Evolutionary conservation across 2,329 filamentous ascomycete genomes (phyloP), one percentile per base, ranked within the genome.

Genomic region (Phialocephala subalpina): DNA sequence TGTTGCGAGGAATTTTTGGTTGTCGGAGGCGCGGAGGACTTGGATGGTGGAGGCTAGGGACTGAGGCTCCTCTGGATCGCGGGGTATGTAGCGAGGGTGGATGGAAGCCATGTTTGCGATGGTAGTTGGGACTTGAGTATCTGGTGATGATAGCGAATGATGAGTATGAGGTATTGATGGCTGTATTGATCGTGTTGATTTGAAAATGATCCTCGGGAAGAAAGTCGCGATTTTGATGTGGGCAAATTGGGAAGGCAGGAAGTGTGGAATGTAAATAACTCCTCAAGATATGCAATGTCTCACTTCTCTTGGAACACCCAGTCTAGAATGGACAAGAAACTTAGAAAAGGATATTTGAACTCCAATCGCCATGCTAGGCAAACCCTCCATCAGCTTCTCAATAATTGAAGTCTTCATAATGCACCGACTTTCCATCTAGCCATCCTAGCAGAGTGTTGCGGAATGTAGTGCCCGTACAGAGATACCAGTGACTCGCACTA

Each of bases 381-480:
- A 5, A 18, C 12, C 6, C 16, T 16, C 11, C 22, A n/a, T 27
- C 16, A 29, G n/a, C n/a, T n/a, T n/a, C 42, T 64, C 63, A 76
- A 62, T 76, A 77, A 64, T 73, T 82, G 70, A 86, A 86, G 67
- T 84, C 82, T 66, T 87, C 85, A 73, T 81, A 85, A 5, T 81
- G 55, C 2, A 84, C 77, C 22, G 79, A 77, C 66, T 80, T 78
- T 6, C 80, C 83, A 18, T 76, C 69, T 58, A 87, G 68, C 84
- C 85, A 87, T 9, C 74, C 72, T 62, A 83, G 62, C 20, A 89
- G 70, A 20, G 79, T 73, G 60, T 81, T 82, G 64, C 84, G 81
- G 71, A 91, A 76, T 11, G 70, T 69, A 22, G 80, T 78, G 0
- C 84, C 83, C 0, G 86, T 84, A 75, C 89, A 91, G 6, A 90